These are phyloP conservation scores for Sapria himalayana DNA, from an alignment of 345 rosid genomes.

Conservation along the genomic window DNA sequence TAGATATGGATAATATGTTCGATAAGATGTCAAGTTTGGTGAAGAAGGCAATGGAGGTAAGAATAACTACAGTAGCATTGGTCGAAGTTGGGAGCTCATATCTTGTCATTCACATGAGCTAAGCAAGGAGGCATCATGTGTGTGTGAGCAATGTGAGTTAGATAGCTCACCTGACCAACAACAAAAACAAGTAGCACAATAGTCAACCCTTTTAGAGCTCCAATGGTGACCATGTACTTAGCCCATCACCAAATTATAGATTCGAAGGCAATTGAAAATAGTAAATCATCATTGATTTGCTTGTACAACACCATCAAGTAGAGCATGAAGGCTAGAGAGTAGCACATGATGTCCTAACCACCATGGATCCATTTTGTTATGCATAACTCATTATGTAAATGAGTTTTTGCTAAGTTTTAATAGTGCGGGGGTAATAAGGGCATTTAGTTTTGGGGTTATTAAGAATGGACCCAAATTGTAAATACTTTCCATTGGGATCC, in stretches of 20 bases:
- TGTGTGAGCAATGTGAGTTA: conserved; percentile 73
- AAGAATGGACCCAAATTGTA: too few relatives aligned
- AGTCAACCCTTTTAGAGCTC: conserved; percentile 78
- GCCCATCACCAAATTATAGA: conserved; percentile 61
- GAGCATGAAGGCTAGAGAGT: conserved; percentile 31
- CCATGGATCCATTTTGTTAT: conserved; percentile 81
- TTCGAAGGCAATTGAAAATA: conserved; percentile 55
- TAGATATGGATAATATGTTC: conserved; percentile 46
- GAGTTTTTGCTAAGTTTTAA: too few relatives aligned
- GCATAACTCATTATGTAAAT: too few relatives aligned
- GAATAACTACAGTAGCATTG: conserved; percentile 53
- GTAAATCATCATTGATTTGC: conserved; percentile 31
- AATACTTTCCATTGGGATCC: too few relatives aligned
- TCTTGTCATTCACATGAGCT: conserved; percentile 33
- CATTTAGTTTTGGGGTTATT: too few relatives aligned
- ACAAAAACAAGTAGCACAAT: conserved; percentile 52
- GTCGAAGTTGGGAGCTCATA: conserved; percentile 68
- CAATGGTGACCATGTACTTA: conserved; percentile 53
- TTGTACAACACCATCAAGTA: conserved; percentile 42
- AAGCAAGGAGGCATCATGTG: conserved; percentile 90
- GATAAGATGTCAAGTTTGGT: conserved; percentile 37
- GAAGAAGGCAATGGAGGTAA: conserved; percentile 42
- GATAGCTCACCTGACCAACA: conserved; percentile 63
- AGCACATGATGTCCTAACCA: conserved; percentile 29
- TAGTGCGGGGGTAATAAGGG: too few relatives aligned